A percentile compares a stretch with the other conserved stretches of the same genome.
phyloP scores from a whole-genome alignment of 169 alveolate species.

The Gregarina niphandrodes region DNA sequence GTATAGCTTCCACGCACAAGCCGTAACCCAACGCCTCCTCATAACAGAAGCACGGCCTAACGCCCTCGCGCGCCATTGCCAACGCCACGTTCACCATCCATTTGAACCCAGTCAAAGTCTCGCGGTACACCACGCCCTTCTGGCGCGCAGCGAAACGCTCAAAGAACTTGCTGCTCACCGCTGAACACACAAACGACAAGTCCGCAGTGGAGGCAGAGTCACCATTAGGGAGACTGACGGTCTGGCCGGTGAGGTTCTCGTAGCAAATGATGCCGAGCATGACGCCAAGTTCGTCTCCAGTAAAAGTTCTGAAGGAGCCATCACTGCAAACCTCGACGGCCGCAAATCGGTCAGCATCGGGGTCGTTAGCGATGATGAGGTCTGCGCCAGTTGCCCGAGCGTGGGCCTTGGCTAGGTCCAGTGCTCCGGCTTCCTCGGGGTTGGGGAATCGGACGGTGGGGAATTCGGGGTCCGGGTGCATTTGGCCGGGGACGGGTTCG shows the following conservation, averaged over 20 bases:
- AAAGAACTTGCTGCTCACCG: constrained; percentile 3
- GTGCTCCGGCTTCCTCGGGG: constrained; percentile 43
- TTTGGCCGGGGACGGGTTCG: too few relatives aligned
- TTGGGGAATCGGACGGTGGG: constrained; percentile 47
- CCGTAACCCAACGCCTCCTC: constrained; percentile 48
- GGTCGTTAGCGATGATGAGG: constrained; percentile 48
- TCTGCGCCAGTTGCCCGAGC: constrained; percentile 31
- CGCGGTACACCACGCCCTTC: constrained; percentile 18
- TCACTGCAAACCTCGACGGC: constrained; percentile 32
- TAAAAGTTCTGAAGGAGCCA: constrained; percentile 11
- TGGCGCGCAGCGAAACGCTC: neutral
- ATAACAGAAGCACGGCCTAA: constrained; percentile 24
- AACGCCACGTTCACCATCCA: constrained; percentile 37
- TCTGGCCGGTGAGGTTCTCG: neutral
- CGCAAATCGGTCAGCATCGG: constrained; percentile 52
- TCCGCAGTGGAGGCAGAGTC: constrained; percentile 7
- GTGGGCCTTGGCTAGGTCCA: constrained; percentile 26
- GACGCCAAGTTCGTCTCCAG: constrained; percentile 21
- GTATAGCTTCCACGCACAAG: constrained; percentile 19
- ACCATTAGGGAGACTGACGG: neutral
- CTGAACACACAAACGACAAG: constrained; percentile 7
- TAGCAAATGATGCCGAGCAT: constrained; percentile 5
- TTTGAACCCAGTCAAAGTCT: constrained; percentile 42
- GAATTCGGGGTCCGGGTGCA: constrained; percentile 43
- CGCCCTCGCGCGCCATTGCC: constrained; percentile 14